Evolutionary conservation across 2,329 filamentous ascomycete genomes (phyloP).

Genomic region (Beauveria scarabaeidicola): DNA sequence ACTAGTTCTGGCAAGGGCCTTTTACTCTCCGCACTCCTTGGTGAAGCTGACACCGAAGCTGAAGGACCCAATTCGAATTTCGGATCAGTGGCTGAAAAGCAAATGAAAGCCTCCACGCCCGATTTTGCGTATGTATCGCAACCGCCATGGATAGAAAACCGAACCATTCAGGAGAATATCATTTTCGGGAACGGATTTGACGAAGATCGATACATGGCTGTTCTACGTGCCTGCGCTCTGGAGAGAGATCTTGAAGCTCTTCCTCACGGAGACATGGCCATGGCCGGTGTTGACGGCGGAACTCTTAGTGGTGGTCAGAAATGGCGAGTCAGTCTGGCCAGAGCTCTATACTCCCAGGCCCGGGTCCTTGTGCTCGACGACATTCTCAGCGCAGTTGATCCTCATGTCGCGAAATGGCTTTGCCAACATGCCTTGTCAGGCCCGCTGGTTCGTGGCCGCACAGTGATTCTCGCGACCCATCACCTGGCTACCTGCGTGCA

Average conservation of each 20-base stretch:
- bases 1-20: conserved; percentile 65
- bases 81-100: conserved; percentile 28
- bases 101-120: conserved; percentile 53
- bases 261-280: conserved; percentile 59
- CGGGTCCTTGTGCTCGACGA: conserved; percentile 64
- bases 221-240: conserved; percentile 58
- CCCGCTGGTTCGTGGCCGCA: conserved; percentile 8
- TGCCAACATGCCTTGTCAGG: conserved; percentile 8
- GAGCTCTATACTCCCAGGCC: conserved; percentile 63
- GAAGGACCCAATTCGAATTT: conserved; percentile 26
- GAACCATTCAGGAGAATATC: conserved; percentile 61
- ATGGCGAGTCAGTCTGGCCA: conserved; percentile 64
- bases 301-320: conserved; percentile 68
- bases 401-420: conserved; percentile 34
- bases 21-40: conserved; percentile 57
- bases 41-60: conserved; percentile 55
- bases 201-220: conserved; percentile 53
- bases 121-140: conserved; percentile 62
- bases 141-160: conserved; percentile 71
- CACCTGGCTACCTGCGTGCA: conserved; percentile 6
- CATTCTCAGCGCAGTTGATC: conserved; percentile 66
- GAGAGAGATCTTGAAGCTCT: conserved; percentile 63
- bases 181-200: conserved; percentile 60
- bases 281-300: conserved; percentile 68
- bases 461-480: conserved; percentile 13